These are phyloP conservation scores for Clavulina sp. DNA, from an alignment of 768 basidiomycete genomes.

Conservation along the genomic window DNA sequence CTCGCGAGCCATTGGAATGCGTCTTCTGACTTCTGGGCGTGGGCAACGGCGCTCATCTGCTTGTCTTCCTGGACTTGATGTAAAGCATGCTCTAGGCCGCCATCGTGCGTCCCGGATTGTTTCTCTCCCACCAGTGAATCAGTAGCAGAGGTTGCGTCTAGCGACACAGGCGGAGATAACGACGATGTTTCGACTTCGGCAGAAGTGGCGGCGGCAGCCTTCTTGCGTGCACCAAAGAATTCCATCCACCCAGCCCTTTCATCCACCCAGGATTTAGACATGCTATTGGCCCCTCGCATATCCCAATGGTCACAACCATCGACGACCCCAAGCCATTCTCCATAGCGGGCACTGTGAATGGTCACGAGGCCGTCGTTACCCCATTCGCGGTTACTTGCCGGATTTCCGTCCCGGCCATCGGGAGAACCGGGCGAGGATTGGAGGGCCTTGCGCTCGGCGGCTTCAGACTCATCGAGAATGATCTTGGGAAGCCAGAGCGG, in stretches of 20 bases:
- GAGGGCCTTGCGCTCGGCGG: constrained; percentile 28
- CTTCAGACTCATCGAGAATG: constrained; percentile 75
- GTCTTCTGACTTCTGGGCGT: background rate
- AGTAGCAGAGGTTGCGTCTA: too few species aligned
- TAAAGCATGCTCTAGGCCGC: too few species aligned
- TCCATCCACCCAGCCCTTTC: constrained; percentile 1
- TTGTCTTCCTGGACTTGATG: background rate
- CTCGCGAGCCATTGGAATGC: background rate
- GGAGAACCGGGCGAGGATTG: background rate
- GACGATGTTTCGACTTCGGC: too few species aligned
- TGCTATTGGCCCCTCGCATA: constrained; percentile 69
- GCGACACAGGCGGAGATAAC: too few species aligned
- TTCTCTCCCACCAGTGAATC: too few species aligned
- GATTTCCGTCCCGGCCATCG: background rate
- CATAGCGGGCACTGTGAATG: constrained; percentile 88
- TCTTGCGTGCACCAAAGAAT: constrained; percentile 8
- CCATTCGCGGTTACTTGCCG: constrained; percentile 26
- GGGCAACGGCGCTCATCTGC: too few species aligned
- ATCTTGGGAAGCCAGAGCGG: constrained; percentile 95
- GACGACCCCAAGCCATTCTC: constrained; percentile 80
- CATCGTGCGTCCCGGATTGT: too few species aligned
- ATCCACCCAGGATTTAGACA: constrained; percentile 14
- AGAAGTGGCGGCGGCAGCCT: constrained; percentile 11
- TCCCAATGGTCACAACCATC: constrained; percentile 96
- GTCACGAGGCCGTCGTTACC: constrained; percentile 90